phyloP scores from a whole-genome alignment of 139 green algal genomes.

The Monoraphidium neglectum region DNA sequence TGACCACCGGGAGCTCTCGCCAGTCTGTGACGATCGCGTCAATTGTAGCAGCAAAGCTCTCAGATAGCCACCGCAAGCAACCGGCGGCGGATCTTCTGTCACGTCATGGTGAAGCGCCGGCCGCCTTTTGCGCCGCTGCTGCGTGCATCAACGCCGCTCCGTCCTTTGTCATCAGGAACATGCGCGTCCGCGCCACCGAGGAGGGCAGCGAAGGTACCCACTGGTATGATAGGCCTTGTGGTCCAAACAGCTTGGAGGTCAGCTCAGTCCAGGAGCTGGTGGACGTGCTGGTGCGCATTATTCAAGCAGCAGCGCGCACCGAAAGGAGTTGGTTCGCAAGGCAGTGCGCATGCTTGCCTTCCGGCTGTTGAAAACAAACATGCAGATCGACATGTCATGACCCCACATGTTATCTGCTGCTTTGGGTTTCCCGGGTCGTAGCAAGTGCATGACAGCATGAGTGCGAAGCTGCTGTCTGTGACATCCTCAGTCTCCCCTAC shows the following conservation, averaged over 20 bases:
- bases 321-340: no score
- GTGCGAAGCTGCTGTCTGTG: background rate
- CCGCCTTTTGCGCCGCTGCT: no score
- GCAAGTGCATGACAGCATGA: background rate
- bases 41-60: no score
- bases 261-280: slow-evolving; percentile 79
- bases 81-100: no score
- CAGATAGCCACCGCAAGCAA: no score
- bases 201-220: background rate
- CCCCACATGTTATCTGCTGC: background rate
- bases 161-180: no score
- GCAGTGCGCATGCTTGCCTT: no score
- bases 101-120: no score
- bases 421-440: background rate
- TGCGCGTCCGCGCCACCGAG: background rate
- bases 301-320: background rate
- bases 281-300: slow-evolving; percentile 62
- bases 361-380: no score
- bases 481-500: background rate
- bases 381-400: background rate
- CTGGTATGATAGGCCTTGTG: slow-evolving; percentile 69
- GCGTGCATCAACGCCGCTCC: no score
- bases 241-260: slow-evolving; percentile 76
- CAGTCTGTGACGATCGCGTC: no score
- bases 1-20: no score